Conservation (phyloP, 345 rosid genomes). For the Eucalyptus marginata region DNA sequence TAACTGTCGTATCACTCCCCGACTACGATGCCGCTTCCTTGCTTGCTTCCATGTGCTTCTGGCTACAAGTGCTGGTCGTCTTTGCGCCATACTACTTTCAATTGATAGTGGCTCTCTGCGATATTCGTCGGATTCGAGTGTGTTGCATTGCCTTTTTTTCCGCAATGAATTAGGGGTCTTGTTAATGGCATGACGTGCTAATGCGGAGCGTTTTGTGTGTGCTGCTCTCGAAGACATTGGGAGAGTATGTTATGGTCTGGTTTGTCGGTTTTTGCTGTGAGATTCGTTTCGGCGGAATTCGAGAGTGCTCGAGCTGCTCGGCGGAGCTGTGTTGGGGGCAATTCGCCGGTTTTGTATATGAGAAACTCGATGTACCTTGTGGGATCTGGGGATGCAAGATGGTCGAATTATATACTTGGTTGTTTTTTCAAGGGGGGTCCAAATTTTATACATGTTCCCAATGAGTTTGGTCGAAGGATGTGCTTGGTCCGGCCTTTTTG, state of each 20-base stretch:
- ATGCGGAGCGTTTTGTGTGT: not conserved
- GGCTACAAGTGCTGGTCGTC: not conserved
- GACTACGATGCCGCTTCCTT: not conserved
- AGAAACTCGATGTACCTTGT: no score
- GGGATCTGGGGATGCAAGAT: no score
- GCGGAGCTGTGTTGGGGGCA: no score
- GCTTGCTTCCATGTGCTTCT: not conserved
- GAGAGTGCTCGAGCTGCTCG: no score
- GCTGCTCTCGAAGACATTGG: not conserved
- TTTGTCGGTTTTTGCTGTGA: not conserved
- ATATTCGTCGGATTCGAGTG: not conserved
- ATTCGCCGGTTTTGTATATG: no score
- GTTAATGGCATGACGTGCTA: not conserved
- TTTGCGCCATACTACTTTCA: not conserved
- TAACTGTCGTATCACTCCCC: not conserved
- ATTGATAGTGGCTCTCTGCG: not conserved
- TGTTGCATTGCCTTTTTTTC: not conserved
- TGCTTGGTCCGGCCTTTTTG: no score
- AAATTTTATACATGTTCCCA: no score
- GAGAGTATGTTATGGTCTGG: not conserved
- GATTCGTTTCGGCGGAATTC: no score
- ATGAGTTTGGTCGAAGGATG: no score
- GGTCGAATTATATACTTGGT: no score
- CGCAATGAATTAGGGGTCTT: not conserved
- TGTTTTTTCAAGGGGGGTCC: no score